These are phyloP conservation scores for Giardia muris DNA, from an alignment of 208 protist genomes.

Conservation along the genomic window DNA sequence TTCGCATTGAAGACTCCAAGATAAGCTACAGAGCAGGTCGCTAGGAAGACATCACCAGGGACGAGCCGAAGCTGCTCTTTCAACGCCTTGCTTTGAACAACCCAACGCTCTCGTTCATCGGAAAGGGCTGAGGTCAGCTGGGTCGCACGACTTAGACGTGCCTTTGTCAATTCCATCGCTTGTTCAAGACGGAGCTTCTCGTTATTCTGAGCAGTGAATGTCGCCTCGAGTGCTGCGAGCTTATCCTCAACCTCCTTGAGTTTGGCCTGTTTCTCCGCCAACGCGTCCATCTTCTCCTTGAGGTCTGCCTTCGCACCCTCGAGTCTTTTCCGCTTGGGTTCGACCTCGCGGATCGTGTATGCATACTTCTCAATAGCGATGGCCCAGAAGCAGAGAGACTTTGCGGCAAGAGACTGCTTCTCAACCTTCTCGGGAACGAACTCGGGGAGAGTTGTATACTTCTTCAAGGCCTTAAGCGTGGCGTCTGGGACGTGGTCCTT, in stretches of 20 bases:
- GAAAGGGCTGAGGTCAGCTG: slow-evolving; percentile 76
- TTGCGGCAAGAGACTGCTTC: slow-evolving; percentile 70
- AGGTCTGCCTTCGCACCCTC: slow-evolving; percentile 69
- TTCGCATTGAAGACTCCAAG: slow-evolving; percentile 77
- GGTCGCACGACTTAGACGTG: slow-evolving; percentile 51
- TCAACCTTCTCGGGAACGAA: slow-evolving; percentile 71
- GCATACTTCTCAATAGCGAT: slow-evolving; percentile 76
- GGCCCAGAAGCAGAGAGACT: slow-evolving; percentile 79
- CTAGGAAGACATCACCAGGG: slow-evolving; percentile 54
- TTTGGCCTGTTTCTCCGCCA: slow-evolving; percentile 58
- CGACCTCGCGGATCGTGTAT: slow-evolving; percentile 62
- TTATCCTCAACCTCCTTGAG: slow-evolving; percentile 62
- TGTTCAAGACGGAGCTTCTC: slow-evolving; percentile 34
- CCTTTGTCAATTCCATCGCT: slow-evolving; percentile 40
- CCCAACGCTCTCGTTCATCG: slow-evolving; percentile 82
- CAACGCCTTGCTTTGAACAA: slow-evolving; percentile 46
- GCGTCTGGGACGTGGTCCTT: slow-evolving; percentile 73
- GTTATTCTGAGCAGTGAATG: slow-evolving; percentile 35
- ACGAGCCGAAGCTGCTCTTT: background rate
- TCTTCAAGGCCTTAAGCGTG: slow-evolving; percentile 66
- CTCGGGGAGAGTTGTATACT: slow-evolving; percentile 69
- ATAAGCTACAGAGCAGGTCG: slow-evolving; percentile 83
- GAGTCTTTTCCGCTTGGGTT: slow-evolving; percentile 71
- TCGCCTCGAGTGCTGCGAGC: slow-evolving; percentile 40
- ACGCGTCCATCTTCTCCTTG: slow-evolving; percentile 59